Percentiles rank a stretch among this genome's conserved stretches.
These are phyloP conservation scores for Exsudoporus floridanus DNA, from an alignment of 1,284 basidiomycete genomes.

Conservation along the genomic window DNA sequence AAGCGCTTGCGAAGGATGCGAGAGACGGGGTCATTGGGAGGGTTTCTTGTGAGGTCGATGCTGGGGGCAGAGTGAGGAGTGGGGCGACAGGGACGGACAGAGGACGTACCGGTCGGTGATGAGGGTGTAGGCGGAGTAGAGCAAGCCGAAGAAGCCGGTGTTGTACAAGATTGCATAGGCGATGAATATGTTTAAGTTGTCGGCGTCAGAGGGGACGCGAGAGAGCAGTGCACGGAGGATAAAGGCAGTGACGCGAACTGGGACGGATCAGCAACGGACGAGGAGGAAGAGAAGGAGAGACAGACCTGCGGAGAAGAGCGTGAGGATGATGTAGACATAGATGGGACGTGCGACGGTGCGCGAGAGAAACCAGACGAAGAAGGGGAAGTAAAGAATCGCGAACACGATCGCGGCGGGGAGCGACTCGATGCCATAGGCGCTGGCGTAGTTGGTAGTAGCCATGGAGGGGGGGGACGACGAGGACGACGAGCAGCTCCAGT, in stretches of 20 bases:
- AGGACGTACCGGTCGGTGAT: slow-evolving; percentile 37
- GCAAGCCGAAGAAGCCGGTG: slow-evolving; percentile 39
- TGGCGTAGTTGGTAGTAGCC: slow-evolving; percentile 28
- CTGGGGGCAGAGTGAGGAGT: slow-evolving; percentile 7
- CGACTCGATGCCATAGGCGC: slow-evolving; percentile 40
- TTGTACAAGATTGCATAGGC: slow-evolving; percentile 36
- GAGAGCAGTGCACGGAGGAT: slow-evolving; percentile 34
- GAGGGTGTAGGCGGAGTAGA: slow-evolving; percentile 38
- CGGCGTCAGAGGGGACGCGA: slow-evolving; percentile 21
- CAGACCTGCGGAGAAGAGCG: slow-evolving; percentile 48
- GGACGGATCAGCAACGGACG: slow-evolving; percentile 32
- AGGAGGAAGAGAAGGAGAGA: not conserved
- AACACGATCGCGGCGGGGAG: slow-evolving; percentile 46
- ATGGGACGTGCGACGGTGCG: slow-evolving; percentile 40
- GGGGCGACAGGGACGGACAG: not conserved
- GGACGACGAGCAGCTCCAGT: too few species aligned
- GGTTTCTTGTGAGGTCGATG: slow-evolving; percentile 17
- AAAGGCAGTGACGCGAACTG: slow-evolving; percentile 40
- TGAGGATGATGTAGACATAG: slow-evolving; percentile 41
- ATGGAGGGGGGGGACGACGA: not conserved
- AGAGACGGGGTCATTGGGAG: slow-evolving; percentile 34
- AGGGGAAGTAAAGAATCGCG: slow-evolving; percentile 40
- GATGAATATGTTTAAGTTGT: slow-evolving; percentile 26
- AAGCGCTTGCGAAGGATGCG: slow-evolving; percentile 33
- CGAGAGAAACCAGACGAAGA: slow-evolving; percentile 40